A percentile compares a stretch with the other conserved stretches of the same genome.
phyloP scores from a whole-genome alignment of 1,284 basidiomycete genomes.

The Microbotryomycetes sp. region DNA sequence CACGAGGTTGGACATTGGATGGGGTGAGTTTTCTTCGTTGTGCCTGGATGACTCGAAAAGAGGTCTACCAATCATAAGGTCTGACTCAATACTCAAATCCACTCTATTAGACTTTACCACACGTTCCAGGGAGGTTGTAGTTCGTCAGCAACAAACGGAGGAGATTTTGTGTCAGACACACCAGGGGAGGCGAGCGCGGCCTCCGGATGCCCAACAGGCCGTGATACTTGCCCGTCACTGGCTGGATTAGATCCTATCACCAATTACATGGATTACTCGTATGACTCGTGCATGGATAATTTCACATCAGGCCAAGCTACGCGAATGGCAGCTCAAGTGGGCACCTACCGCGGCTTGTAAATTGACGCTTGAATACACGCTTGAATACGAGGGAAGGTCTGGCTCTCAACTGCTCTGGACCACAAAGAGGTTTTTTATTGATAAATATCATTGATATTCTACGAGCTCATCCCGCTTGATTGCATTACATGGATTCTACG shows the following conservation, averaged over 20 bases:
- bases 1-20: conserved; percentile 56
- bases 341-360: conserved; percentile 49
- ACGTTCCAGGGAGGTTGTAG: conserved; percentile 58
- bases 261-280: conserved; percentile 47
- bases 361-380: too few relatives aligned
- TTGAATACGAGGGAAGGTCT: too few relatives aligned
- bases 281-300: conserved; percentile 49
- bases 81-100: not conserved
- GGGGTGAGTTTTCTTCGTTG: not conserved
- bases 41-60: too few relatives aligned
- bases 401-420: too few relatives aligned
- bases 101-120: conserved; percentile 52
- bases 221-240: conserved; percentile 48
- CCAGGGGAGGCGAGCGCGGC: conserved; percentile 48
- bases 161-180: conserved; percentile 53
- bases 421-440: too few relatives aligned
- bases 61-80: not conserved
- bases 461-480: too few relatives aligned
- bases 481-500: too few relatives aligned
- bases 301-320: conserved; percentile 51
- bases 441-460: too few relatives aligned
- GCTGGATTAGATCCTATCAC: conserved; percentile 49
- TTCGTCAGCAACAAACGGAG: conserved; percentile 45
- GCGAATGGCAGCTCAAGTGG: conserved; percentile 47
- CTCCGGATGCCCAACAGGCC: conserved; percentile 48